Evolutionary conservation across 495 filamentous ascomycete genomes (phyloP).

Genomic region (Symbiotaphrina buchneri): DNA sequence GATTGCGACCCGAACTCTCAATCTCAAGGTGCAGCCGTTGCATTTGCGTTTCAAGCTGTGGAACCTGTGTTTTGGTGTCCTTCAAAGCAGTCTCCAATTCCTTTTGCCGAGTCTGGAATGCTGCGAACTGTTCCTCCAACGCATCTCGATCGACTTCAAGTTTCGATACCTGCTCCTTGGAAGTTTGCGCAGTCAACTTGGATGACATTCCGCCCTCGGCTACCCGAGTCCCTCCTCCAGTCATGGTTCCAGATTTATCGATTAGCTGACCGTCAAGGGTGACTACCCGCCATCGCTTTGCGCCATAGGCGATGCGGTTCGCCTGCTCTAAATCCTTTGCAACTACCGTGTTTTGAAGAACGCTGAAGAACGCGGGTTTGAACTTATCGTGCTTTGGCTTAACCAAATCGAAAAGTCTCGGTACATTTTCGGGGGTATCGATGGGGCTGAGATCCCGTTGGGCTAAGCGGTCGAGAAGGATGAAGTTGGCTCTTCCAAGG

Average conservation of each 20-base stretch:
- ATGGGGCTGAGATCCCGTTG: constrained; percentile 52
- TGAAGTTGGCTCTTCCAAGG: constrained; percentile 91
- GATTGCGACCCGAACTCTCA: constrained; percentile 64
- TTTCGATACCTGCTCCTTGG: constrained; percentile 70
- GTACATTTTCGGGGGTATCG: constrained; percentile 77
- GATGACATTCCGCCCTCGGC: constrained; percentile 88
- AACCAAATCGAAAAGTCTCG: constrained; percentile 80
- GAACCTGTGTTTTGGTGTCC: constrained; percentile 59
- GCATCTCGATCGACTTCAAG: constrained; percentile 71
- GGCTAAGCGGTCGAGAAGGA: constrained; percentile 72
- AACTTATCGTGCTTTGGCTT: constrained; percentile 74
- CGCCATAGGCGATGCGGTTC: constrained; percentile 88
- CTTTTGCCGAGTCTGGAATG: constrained; percentile 58
- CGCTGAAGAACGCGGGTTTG: constrained; percentile 79
- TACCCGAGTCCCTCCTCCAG: constrained; percentile 74
- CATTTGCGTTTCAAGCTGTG: constrained; percentile 66
- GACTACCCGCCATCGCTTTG: constrained; percentile 81
- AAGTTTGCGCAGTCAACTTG: constrained; percentile 65
- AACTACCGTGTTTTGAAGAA: constrained; percentile 81
- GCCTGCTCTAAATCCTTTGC: constrained; percentile 83
- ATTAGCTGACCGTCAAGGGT: constrained; percentile 90
- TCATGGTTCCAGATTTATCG: constrained; percentile 96
- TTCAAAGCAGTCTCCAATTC: constrained; percentile 51
- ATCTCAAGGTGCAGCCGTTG: constrained; percentile 84
- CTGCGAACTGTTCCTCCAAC: constrained; percentile 55